Base-by-base conservation (phyloP, 1,284 basidiomycete species). In the Lentinula novae-zelandiae region DNA sequence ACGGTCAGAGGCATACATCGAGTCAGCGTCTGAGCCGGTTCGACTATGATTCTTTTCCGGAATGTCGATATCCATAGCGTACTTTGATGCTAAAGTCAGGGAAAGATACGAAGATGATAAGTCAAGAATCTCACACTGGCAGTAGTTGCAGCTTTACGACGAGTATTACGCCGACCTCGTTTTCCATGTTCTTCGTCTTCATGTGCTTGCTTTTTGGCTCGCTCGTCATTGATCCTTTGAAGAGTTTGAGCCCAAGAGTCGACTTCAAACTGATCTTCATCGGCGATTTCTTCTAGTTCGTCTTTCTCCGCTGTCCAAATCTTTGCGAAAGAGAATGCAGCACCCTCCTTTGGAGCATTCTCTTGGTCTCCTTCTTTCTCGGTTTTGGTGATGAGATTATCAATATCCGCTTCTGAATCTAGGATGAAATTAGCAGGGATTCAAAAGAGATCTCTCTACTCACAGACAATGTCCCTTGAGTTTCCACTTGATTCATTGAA, bases 291-390 rank as follows among this genome's bases (percentile, higher is more conserved):
- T 68, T 86, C 84, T 39, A 93, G 70, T 3, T 75, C 69, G 57
- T 89, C 86, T 69, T 88, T 87, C 60, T 89, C 85, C 27, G 90
- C 85, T 10, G 91, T 85, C 93, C 93, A 95, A 50, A 96, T 82
- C 70, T 94, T 94, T 3, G 93, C 92, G 69, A 95, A 95, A 5
- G 82, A 83, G 71, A 96, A 95, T 4, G 84, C 78, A 57, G 73
- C 76, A 33, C 75, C 74, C 61, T 79, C 80, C 39, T 57, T 54
- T 9, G 72, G 71, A 22, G 72, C 68, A 60, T 79, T 73, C 67
- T 84, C 78, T 65, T 78, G 69, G 62, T 86, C 74, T 39, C 86
- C 87, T 70, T 93, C 89, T 60, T 81, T 78, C 73, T 95, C 92
- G 0, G 92, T 92, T 70, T 85, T 91, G 67, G 90, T 87, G 57